Conservation (phyloP, 768 basidiomycete species). For the Termitomyces sp. region DNA sequence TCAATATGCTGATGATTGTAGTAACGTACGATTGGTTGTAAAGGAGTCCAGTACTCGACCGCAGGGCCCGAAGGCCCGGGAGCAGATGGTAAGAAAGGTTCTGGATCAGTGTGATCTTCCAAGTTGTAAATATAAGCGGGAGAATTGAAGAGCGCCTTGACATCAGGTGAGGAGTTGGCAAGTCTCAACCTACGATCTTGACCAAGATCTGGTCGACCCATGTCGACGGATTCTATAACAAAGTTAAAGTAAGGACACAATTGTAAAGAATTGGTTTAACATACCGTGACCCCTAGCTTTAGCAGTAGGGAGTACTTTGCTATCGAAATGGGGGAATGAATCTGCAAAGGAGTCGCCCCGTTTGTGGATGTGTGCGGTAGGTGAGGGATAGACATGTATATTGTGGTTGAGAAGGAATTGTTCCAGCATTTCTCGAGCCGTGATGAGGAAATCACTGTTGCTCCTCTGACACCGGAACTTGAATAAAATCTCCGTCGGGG, state of each 20-base stretch:
- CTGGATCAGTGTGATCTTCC: conserved; percentile 67
- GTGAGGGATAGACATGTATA: conserved; percentile 77
- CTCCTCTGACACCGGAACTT: conserved; percentile 95
- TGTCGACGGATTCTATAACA: conserved; percentile 66
- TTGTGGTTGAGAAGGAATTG: conserved; percentile 85
- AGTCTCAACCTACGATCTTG: conserved; percentile 74
- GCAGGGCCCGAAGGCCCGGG: conserved; percentile 33
- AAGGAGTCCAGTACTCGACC: conserved; percentile 73
- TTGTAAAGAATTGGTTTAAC: conserved; percentile 14
- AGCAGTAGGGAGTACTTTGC: conserved; percentile 83
- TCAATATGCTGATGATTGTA: conserved; percentile 4
- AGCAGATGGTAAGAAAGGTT: conserved; percentile 48
- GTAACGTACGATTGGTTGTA: conserved; percentile 67
- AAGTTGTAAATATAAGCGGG: conserved; percentile 80
- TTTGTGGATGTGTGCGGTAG: conserved; percentile 76
- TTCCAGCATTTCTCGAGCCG: conserved; percentile 90
- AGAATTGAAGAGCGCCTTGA: conserved; percentile 91
- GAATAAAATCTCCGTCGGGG: conserved; percentile 80
- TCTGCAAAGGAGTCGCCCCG: conserved; percentile 92
- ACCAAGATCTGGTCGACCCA: conserved; percentile 68
- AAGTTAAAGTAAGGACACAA: background rate
- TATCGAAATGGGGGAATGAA: conserved; percentile 95
- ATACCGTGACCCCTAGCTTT: conserved; percentile 61
- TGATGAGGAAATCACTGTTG: conserved; percentile 89
- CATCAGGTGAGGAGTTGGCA: conserved; percentile 89